Evolutionary conservation across 1,284 basidiomycete species (phyloP).

Genomic region (Macrocybe sp.): DNA sequence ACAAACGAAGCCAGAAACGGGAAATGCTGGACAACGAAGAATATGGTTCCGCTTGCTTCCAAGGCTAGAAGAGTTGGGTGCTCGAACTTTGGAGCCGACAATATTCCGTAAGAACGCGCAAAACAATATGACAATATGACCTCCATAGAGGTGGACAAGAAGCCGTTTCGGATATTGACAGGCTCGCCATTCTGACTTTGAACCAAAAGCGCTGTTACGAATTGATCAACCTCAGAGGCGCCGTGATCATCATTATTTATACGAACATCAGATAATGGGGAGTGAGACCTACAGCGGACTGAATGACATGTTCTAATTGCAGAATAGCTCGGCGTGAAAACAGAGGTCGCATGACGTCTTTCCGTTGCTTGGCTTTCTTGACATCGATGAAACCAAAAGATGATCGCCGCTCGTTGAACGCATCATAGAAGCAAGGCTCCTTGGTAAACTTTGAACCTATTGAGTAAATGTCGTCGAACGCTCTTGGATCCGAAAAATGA

Average conservation of each 20-base stretch:
- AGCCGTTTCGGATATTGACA: slow-evolving; percentile 14
- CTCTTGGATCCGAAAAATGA: slow-evolving; percentile 25
- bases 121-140: slow-evolving; percentile 26
- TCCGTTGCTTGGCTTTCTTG: slow-evolving; percentile 19
- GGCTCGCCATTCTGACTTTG: slow-evolving; percentile 4
- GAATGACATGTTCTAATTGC: slow-evolving; percentile 22
- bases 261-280: too few species aligned
- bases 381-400: slow-evolving; percentile 20
- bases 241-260: slow-evolving; percentile 7
- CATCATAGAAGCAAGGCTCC: slow-evolving; percentile 20
- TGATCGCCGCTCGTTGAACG: slow-evolving; percentile 18
- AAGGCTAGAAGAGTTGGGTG: slow-evolving; percentile 20
- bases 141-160: slow-evolving; percentile 18
- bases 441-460: slow-evolving; percentile 22
- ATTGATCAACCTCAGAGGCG: slow-evolving; percentile 16
- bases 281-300: slow-evolving; percentile 18
- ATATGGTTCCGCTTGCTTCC: slow-evolving; percentile 12
- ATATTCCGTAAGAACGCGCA: slow-evolving; percentile 15
- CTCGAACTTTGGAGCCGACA: slow-evolving; percentile 19
- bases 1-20: slow-evolving; percentile 17
- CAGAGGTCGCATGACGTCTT: slow-evolving; percentile 22
- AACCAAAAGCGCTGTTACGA: slow-evolving; percentile 12
- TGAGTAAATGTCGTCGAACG: slow-evolving; percentile 25
- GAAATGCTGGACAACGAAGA: slow-evolving; percentile 23
- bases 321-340: slow-evolving; percentile 28